Conservation (phyloP, 768 basidiomycete genomes). For the Leccinellum luteum region DNA sequence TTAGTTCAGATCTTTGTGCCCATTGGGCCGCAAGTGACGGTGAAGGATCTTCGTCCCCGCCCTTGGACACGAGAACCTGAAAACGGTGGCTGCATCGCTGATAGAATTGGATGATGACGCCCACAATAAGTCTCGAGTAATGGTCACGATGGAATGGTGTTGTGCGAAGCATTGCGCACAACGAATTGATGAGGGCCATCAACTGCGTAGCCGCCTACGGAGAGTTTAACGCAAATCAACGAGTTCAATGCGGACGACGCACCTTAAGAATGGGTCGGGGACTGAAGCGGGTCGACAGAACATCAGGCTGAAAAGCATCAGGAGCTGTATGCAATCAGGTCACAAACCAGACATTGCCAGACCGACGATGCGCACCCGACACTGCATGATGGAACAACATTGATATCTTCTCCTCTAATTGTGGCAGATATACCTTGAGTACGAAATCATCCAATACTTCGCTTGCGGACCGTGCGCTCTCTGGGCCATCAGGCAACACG, state of each 20-base stretch:
- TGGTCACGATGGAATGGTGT: slow-evolving; percentile 95
- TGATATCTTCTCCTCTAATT: slow-evolving; percentile 92
- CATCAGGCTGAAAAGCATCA: slow-evolving; percentile 86
- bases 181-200: slow-evolving; percentile 86
- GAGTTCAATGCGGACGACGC: slow-evolving; percentile 1
- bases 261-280: slow-evolving; percentile 80
- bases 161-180: slow-evolving; percentile 86
- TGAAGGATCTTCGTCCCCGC: slow-evolving; percentile 38
- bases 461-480: slow-evolving; percentile 63
- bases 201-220: slow-evolving; percentile 78
- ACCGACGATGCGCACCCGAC: slow-evolving; percentile 46
- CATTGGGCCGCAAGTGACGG: slow-evolving; percentile 69
- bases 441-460: slow-evolving; percentile 90
- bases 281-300: slow-evolving; percentile 60
- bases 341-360: background rate
- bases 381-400: slow-evolving; percentile 84
- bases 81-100: slow-evolving; percentile 90
- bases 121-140: slow-evolving; percentile 90
- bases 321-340: slow-evolving; percentile 46
- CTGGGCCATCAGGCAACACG: slow-evolving; percentile 69
- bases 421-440: slow-evolving; percentile 86
- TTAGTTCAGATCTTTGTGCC: slow-evolving; percentile 85
- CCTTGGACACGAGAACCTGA: slow-evolving; percentile 60
- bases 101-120: slow-evolving; percentile 94
- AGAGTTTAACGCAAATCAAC: slow-evolving; percentile 3